Evolutionary conservation across 2,329 filamentous ascomycete genomes (phyloP).

Genomic region (Colletotrichum destructivum): DNA sequence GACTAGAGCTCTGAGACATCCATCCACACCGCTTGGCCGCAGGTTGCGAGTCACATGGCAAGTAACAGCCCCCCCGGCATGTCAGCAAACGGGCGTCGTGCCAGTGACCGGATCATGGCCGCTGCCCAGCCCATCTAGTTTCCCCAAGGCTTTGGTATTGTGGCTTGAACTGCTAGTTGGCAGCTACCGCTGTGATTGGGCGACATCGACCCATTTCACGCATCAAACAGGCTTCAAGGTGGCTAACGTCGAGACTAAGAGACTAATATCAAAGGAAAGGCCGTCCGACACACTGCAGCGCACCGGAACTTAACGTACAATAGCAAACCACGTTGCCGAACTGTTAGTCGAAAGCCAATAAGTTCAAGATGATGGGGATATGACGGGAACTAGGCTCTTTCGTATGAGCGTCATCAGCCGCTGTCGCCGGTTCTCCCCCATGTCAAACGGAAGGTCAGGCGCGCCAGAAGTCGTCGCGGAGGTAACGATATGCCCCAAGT

Average conservation of each 20-base stretch:
- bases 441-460: neutral
- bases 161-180: slow-evolving; percentile 32
- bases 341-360: neutral
- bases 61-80: slow-evolving; percentile 29
- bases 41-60: slow-evolving; percentile 41
- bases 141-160: slow-evolving; percentile 27
- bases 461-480: neutral
- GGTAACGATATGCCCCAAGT: neutral
- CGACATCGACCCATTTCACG: neutral
- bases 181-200: slow-evolving; percentile 20
- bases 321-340: neutral
- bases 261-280: neutral
- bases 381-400: slow-evolving; percentile 24
- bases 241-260: slow-evolving; percentile 8
- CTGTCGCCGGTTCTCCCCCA: neutral
- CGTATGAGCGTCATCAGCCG: neutral
- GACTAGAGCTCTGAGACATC: slow-evolving; percentile 35
- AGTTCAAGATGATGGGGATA: neutral
- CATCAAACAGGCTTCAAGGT: slow-evolving; percentile 24
- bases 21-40: slow-evolving; percentile 41
- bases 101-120: slow-evolving; percentile 31
- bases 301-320: too few species aligned
- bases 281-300: slow-evolving; percentile 1
- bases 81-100: slow-evolving; percentile 34
- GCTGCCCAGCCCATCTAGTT: slow-evolving; percentile 15